Evolutionary conservation across 1,284 basidiomycete genomes (phyloP), one percentile per base, ranked within the genome.

Genomic region (Ustilago nuda): DNA sequence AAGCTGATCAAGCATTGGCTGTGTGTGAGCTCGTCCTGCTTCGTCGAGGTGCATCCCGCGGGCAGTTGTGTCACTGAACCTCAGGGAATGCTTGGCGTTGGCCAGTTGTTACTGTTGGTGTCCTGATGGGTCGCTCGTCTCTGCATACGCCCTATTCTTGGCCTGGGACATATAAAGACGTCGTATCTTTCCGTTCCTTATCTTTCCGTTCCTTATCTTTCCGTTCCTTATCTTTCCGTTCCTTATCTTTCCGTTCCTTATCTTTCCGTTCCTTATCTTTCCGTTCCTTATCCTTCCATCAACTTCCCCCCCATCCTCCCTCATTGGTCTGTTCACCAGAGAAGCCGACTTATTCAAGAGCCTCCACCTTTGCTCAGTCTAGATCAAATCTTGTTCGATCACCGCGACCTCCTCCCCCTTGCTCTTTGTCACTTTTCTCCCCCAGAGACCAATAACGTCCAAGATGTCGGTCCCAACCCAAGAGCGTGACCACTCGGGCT

Each of bases 401-500:
- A 15, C 33, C 6, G 7, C 15, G n/a, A 36, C 51, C 36, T 13
- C 43, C n/a, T 36, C 9, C 13, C 51, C 35, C 36, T 19, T 32
- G 3, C 17, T 45, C 41, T 36, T 23, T 13, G 13, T 50, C 39
- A 27, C 54, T 27, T 43, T 13, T 39, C 9, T 23, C 23, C 35
- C 19, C 7, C 11, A 45, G 43, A 2, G n/a, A 13, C 37, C 30
- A 23, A 39, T 33, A 33, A 8, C 4, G 2, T 35, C 9, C 56
- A 66, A 19, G 6, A 73, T 73, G 71, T 61, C 66, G 51, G 58
- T 43, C 33, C 56, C 61, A 53, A 12, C 33, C 32, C 53, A 73
- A 19, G 45, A 56, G 56, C 61, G 71, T 33, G 66, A 68, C 54
- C 64, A 68, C 61, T 76, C 70, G 19, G 70, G 62, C 59, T 77